Percentiles rank a stretch among this genome's conserved stretches.
Conservation (phyloP, 371 early-diverging fungal genomes). For the Actinomucor elegans region DNA sequence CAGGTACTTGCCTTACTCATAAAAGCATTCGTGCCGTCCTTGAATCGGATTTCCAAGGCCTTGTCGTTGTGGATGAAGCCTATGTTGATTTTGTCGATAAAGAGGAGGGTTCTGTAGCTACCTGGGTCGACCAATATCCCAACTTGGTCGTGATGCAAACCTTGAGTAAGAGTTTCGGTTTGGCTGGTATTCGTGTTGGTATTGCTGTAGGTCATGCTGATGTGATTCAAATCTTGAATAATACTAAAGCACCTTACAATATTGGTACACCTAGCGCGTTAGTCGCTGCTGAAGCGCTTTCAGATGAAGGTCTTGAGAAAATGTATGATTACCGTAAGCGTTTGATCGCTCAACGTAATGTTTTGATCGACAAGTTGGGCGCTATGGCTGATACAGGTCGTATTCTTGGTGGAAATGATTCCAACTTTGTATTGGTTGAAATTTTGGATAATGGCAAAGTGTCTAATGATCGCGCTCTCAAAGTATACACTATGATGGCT, state of each 20-base stretch:
- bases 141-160: slow-evolving; percentile 97
- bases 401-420: slow-evolving; percentile 85
- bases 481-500: slow-evolving; percentile 82
- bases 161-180: slow-evolving; percentile 94
- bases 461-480: slow-evolving; percentile 70
- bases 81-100: slow-evolving; percentile 92
- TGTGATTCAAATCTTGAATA: slow-evolving; percentile 87
- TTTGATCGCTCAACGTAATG: slow-evolving; percentile 65
- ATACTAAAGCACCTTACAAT: slow-evolving; percentile 97
- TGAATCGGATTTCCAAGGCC: slow-evolving; percentile 63
- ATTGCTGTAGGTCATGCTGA: slow-evolving; percentile 80
- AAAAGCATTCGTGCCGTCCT: slow-evolving; percentile 75
- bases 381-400: slow-evolving; percentile 59
- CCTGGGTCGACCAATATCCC: slow-evolving; percentile 81
- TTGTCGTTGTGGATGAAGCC: slow-evolving; percentile 97
- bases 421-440: slow-evolving; percentile 92
- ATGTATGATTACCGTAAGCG: slow-evolving; percentile 63
- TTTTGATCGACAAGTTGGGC: slow-evolving; percentile 59
- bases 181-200: slow-evolving; percentile 93
- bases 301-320: slow-evolving; percentile 62
- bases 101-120: slow-evolving; percentile 68
- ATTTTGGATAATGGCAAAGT: slow-evolving; percentile 59
- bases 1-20: slow-evolving; percentile 79
- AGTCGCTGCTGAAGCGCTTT: slow-evolving; percentile 78
- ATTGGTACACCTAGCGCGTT: slow-evolving; percentile 85